Conservation (phyloP, 331 rosid species). For the Rhamnella rubrinervis region DNA sequence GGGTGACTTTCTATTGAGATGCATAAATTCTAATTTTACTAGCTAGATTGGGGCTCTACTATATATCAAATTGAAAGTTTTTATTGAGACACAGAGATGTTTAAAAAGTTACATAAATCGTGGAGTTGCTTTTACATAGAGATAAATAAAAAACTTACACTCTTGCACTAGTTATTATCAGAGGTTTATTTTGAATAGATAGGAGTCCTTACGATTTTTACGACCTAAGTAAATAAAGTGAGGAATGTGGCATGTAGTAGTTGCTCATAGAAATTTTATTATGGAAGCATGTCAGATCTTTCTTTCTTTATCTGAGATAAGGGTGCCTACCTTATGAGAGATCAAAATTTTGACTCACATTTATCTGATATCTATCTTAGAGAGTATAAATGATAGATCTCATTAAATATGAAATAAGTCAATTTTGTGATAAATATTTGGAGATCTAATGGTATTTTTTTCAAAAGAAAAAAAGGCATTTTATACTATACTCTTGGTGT, state of each 20-base stretch:
- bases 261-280: conserved; percentile 20
- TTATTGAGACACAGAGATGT: conserved; percentile 27
- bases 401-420: not conserved
- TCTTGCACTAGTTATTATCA: conserved; percentile 1
- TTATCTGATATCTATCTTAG: not conserved
- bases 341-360: not conserved
- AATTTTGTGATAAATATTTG: not conserved
- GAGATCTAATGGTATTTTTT: not conserved
- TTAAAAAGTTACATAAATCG: conserved; percentile 14
- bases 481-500: not conserved
- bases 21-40: conserved; percentile 24
- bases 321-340: conserved; percentile 3
- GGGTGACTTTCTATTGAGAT: conserved; percentile 40
- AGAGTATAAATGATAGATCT: conserved; percentile 15
- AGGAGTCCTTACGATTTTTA: conserved; percentile 1
- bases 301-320: not conserved
- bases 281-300: not conserved
- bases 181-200: conserved; percentile 24
- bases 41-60: conserved; percentile 35
- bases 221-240: not conserved
- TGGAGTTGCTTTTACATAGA: conserved; percentile 32
- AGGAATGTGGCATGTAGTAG: not conserved
- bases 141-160: conserved; percentile 14
- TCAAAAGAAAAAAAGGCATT: not conserved
- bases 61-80: conserved; percentile 32